phyloP scores from a whole-genome alignment of 768 basidiomycete genomes.

The Hericium rajendrae region DNA sequence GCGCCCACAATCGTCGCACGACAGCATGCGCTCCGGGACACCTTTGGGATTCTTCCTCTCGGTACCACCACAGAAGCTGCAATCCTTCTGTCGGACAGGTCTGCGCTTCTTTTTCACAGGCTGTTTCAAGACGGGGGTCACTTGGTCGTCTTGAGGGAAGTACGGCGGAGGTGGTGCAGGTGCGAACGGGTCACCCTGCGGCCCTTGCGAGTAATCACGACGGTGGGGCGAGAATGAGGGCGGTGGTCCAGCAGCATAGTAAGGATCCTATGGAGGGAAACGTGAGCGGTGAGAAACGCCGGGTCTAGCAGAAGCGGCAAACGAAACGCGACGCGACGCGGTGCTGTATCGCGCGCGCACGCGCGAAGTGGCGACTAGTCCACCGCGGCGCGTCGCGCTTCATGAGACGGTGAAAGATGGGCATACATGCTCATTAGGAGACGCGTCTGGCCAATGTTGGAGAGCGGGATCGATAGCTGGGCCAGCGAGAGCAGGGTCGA shows the following conservation, averaged over 20 bases:
- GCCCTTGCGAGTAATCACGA: slow-evolving; percentile 56
- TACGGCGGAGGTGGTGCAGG: slow-evolving; percentile 48
- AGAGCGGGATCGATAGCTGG: slow-evolving; percentile 46
- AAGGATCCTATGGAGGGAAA: slow-evolving; percentile 4
- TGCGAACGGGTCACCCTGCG: slow-evolving; percentile 78
- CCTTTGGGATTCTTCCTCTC: slow-evolving; percentile 47
- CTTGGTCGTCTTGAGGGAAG: slow-evolving; percentile 35
- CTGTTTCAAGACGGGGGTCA: slow-evolving; percentile 26
- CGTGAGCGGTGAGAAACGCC: slow-evolving; percentile 8
- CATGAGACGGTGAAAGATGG: background rate
- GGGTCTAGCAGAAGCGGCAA: background rate
- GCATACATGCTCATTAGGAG: slow-evolving; percentile 29
- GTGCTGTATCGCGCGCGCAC: slow-evolving; percentile 23
- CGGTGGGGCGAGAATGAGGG: slow-evolving; percentile 16
- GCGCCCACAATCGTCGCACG: slow-evolving; percentile 74
- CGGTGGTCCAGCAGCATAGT: slow-evolving; percentile 8
- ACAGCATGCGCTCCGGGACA: slow-evolving; percentile 58
- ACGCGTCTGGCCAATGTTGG: slow-evolving; percentile 19
- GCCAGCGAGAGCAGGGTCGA: slow-evolving; percentile 64
- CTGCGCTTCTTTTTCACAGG: slow-evolving; percentile 37
- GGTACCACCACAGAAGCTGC: slow-evolving; percentile 71
- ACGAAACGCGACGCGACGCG: slow-evolving; percentile 65
- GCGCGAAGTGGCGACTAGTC: slow-evolving; percentile 14
- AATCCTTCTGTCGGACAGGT: slow-evolving; percentile 49
- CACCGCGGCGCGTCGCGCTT: slow-evolving; percentile 12